phyloP scores from a whole-genome alignment of 1,284 basidiomycete species.

The Ceratobasidium papillatum region DNA sequence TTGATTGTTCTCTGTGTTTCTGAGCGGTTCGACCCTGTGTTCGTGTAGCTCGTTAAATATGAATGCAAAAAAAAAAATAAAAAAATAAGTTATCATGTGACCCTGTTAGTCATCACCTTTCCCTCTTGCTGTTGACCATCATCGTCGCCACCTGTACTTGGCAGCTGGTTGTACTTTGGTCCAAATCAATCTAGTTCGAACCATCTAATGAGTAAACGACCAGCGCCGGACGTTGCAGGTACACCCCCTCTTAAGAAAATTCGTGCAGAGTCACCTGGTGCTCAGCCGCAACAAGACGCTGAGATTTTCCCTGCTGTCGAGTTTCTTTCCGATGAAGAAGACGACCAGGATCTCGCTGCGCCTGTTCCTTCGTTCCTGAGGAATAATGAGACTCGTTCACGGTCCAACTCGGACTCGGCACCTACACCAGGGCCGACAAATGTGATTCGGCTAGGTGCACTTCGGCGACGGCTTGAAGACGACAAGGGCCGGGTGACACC shows the following conservation, averaged over 20 bases:
- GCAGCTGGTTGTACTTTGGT: conserved; percentile 24
- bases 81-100: conserved; percentile 24
- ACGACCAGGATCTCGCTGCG: conserved; percentile 23
- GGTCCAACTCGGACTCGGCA: conserved; percentile 24
- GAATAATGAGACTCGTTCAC: conserved; percentile 14
- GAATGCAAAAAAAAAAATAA: background rate
- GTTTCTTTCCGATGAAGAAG: conserved; percentile 40
- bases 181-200: conserved; percentile 4
- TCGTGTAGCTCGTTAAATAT: background rate
- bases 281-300: conserved; percentile 31
- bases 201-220: conserved; percentile 22
- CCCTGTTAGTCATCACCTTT: background rate
- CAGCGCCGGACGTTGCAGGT: conserved; percentile 12
- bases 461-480: conserved; percentile 21
- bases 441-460: conserved; percentile 30
- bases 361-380: conserved; percentile 33
- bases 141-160: conserved; percentile 25
- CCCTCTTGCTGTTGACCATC: conserved; percentile 25
- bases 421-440: conserved; percentile 11
- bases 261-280: conserved; percentile 32
- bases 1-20: no score
- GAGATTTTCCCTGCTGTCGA: conserved; percentile 39
- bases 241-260: conserved; percentile 28
- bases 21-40: no score
- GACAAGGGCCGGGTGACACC: conserved; percentile 17